These are phyloP conservation scores for Sporothrix luriei DNA, from an alignment of 2,329 filamentous ascomycete genomes.

Conservation along the genomic window DNA sequence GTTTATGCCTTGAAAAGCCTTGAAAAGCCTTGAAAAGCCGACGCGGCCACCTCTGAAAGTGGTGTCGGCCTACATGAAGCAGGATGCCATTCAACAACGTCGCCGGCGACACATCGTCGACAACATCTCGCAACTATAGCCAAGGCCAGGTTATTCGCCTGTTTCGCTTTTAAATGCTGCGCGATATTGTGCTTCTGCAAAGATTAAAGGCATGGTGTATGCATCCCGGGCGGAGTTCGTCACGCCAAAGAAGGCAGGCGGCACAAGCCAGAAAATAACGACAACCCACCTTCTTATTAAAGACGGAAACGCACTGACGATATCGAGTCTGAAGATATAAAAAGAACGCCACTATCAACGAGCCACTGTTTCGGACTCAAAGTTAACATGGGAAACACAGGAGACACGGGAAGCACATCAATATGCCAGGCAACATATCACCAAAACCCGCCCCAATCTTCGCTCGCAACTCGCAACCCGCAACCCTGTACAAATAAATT, in stretches of 20 bases:
- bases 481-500: slow-evolving; percentile 26
- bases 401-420: too few species aligned
- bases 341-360: background rate
- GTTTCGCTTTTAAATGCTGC: background rate
- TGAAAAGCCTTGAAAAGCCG: slow-evolving; percentile 16
- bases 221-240: background rate
- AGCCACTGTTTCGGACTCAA: background rate
- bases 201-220: background rate
- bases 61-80: background rate
- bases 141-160: background rate
- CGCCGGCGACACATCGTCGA: background rate
- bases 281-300: slow-evolving; percentile 4
- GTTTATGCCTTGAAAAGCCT: slow-evolving; percentile 8
- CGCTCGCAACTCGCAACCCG: background rate
- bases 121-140: background rate
- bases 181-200: background rate
- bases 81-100: background rate
- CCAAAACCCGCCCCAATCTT: too few species aligned
- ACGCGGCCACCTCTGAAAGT: background rate
- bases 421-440: background rate
- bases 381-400: background rate
- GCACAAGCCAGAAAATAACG: background rate
- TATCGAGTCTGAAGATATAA: background rate
- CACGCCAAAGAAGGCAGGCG: background rate
- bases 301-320: background rate